Percentiles rank a stretch among this genome's conserved stretches.
These are phyloP conservation scores for Dactylellina parvicollis DNA, from an alignment of 2,329 filamentous ascomycete species.

Conservation along the genomic window DNA sequence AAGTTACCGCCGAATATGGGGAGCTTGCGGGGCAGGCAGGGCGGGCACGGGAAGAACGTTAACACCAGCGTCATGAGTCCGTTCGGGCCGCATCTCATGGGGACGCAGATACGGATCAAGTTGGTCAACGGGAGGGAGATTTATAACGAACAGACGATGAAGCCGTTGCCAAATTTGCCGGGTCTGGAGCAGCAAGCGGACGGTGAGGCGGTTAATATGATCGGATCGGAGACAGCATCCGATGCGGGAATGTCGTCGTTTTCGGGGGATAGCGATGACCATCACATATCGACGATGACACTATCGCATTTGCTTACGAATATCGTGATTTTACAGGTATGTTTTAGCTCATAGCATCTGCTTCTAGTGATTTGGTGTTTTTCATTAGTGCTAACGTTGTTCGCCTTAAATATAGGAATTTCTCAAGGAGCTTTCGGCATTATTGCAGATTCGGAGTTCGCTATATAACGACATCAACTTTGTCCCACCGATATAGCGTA, in stretches of 20 bases:
- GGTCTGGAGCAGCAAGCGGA: constrained; percentile 55
- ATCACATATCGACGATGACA: constrained; percentile 67
- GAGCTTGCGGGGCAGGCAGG: constrained; percentile 22
- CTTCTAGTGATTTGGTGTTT: neutral
- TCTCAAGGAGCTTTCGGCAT: constrained; percentile 76
- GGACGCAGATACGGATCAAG: constrained; percentile 57
- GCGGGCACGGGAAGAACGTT: constrained; percentile 41
- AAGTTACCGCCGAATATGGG: constrained; percentile 14
- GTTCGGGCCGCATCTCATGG: constrained; percentile 56
- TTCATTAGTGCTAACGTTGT: constrained; percentile 3
- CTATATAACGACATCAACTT: constrained; percentile 81
- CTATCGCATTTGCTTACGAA: constrained; percentile 84
- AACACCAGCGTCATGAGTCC: constrained; percentile 41
- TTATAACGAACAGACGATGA: constrained; percentile 53
- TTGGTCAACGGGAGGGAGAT: constrained; percentile 53
- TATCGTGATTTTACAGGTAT: constrained; percentile 74
- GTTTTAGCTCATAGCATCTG: constrained; percentile 11
- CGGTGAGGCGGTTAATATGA: constrained; percentile 55
- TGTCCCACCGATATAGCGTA: constrained; percentile 57
- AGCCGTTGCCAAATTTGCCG: constrained; percentile 56
- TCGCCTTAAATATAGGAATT: constrained; percentile 67
- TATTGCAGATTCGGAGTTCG: constrained; percentile 78
- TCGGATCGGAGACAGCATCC: constrained; percentile 51
- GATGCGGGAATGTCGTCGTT: constrained; percentile 53
- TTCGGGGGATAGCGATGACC: constrained; percentile 58